Percentiles rank a stretch among this genome's conserved stretches.
Conservation (phyloP, 2,329 filamentous ascomycete species). For the Xylariaceae sp. region DNA sequence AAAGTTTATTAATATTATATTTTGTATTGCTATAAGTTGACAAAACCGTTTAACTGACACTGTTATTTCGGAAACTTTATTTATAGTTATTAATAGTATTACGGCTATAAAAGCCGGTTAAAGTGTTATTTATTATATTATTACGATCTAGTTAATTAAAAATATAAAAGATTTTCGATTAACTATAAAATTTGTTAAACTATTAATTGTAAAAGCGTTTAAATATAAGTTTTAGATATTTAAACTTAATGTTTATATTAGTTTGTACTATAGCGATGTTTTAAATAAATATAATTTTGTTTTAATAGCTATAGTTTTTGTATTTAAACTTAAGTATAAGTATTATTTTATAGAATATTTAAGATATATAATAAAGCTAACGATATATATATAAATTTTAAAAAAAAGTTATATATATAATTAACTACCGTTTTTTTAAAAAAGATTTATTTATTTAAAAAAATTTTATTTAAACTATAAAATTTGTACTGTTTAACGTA, state of each 20-base stretch:
- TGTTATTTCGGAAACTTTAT: neutral
- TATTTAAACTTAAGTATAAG: constrained; percentile 9
- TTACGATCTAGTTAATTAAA: neutral
- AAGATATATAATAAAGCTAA: neutral
- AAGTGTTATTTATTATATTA: neutral
- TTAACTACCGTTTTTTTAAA: neutral
- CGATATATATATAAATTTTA: constrained; percentile 4
- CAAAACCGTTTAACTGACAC: neutral
- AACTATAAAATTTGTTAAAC: neutral
- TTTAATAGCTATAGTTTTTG: neutral
- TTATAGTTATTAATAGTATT: constrained; percentile 6
- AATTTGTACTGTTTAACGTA: constrained; percentile 1
- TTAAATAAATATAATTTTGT: constrained; percentile 5
- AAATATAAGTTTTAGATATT: constrained; percentile 12
- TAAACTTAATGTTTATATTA: constrained; percentile 9
- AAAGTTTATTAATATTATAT: neutral
- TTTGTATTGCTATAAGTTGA: neutral
- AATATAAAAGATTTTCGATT: constrained; percentile 3
- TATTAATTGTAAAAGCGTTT: neutral
- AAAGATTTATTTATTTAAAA: constrained; percentile 1
- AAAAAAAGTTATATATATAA: neutral
- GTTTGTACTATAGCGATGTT: neutral
- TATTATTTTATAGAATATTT: neutral
- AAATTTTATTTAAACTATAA: constrained; percentile 2
- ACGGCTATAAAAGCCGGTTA: neutral